These are phyloP conservation scores for Blechomonas ayalai DNA, from an alignment of 208 protist species.

Conservation along the genomic window DNA sequence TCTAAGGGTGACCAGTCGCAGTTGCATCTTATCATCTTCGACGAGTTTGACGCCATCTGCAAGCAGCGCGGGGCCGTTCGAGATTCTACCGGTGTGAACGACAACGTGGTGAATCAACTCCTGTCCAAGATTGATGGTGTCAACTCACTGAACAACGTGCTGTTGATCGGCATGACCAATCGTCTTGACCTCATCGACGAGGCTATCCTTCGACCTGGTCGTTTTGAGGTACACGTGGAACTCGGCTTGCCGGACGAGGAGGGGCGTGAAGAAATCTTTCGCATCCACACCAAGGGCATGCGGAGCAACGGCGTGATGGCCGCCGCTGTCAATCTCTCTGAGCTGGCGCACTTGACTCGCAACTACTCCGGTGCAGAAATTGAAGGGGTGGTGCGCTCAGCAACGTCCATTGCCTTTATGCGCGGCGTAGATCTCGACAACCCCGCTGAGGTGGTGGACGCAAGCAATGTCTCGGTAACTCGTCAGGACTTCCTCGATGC, in stretches of 20 bases:
- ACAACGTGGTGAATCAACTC: conserved; percentile 99
- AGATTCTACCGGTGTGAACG: conserved; percentile 95
- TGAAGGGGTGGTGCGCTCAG: conserved; percentile 84
- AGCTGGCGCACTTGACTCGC: conserved; percentile 93
- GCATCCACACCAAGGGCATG: conserved; percentile 98
- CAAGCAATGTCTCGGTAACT: conserved; percentile 49
- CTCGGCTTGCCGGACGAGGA: conserved; percentile 97
- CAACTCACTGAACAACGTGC: conserved; percentile 98
- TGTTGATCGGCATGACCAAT: conserved; percentile 99
- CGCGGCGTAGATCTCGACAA: conserved; percentile 85
- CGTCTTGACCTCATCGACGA: conserved; percentile 99
- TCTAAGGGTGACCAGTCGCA: conserved; percentile 92
- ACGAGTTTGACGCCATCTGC: conserved; percentile 99
- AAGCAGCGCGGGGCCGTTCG: conserved; percentile 91
- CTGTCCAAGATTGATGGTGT: conserved; percentile 99
- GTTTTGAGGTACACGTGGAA: conserved; percentile 98
- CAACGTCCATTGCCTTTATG: conserved; percentile 88
- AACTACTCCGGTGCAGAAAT: conserved; percentile 99
- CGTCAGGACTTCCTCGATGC: conserved; percentile 67
- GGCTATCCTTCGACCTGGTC: conserved; percentile 97
- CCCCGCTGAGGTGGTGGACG: conserved; percentile 47
- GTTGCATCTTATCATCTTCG: conserved; percentile 99
- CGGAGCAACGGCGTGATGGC: conserved; percentile 83
- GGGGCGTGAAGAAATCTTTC: conserved; percentile 97
- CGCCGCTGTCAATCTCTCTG: conserved; percentile 89